phyloP scores from a whole-genome alignment of 148 eudicot genomes.

The Chenopodium berlandieri region DNA sequence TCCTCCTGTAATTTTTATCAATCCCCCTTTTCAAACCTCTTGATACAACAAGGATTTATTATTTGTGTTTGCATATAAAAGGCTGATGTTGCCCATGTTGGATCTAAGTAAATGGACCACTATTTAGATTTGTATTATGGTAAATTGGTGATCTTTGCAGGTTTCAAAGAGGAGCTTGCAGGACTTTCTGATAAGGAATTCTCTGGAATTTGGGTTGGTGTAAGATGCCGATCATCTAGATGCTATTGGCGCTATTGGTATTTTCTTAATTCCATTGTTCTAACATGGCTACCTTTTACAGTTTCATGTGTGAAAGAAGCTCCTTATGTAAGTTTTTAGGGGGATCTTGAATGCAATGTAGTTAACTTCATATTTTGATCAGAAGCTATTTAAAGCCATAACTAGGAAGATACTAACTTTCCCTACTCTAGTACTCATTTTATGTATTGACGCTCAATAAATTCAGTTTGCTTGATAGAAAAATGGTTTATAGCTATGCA shows the following conservation, averaged over 20 bases:
- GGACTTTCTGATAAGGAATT: conserved; percentile 37
- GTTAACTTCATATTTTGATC: not conserved
- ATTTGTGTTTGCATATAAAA: not conserved
- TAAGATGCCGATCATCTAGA: conserved; percentile 99
- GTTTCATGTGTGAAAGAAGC: not conserved
- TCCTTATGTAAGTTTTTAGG: not conserved
- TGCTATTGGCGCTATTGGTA: conserved; percentile 98
- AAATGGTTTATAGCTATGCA: not conserved
- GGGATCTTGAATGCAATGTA: not conserved
- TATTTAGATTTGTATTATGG: not conserved
- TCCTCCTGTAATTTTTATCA: not conserved
- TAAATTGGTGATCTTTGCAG: conserved; percentile 32
- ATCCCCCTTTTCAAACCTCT: not conserved
- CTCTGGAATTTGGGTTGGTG: conserved; percentile 76
- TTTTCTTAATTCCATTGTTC: not conserved
- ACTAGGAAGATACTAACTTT: not conserved
- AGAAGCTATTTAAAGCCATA: not conserved
- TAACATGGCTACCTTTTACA: not conserved
- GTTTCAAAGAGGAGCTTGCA: conserved; percentile 86
- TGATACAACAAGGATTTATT: not conserved
- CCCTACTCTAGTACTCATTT: not conserved
- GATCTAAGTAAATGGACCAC: not conserved
- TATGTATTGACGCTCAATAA: not conserved
- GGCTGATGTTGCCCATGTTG: not conserved
- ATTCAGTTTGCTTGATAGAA: not conserved